Percentiles rank a stretch among this genome's conserved stretches.
Evolutionary conservation across 306 rosid genomes (phyloP).

Genomic region (Rosa chinensis): DNA sequence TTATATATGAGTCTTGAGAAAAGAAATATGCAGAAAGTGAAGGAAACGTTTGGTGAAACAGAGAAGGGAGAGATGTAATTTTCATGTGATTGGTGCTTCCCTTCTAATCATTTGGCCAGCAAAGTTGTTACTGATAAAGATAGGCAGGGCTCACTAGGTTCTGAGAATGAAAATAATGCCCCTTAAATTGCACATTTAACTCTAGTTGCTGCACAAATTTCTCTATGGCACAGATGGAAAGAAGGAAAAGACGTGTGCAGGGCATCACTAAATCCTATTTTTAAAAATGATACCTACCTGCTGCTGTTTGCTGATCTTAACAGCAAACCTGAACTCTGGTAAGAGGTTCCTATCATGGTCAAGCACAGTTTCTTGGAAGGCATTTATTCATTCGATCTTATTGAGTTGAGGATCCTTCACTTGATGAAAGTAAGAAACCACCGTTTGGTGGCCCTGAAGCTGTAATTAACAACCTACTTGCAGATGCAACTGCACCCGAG

Average conservation of each 20-base stretch:
- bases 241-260: not conserved
- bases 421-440: not conserved
- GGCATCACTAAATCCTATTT: not conserved
- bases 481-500: not conserved
- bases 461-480: not conserved
- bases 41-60: conserved; percentile 29
- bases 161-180: not conserved
- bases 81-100: conserved; percentile 50
- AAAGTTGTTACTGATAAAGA: not conserved
- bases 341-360: conserved; percentile 20
- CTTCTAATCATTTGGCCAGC: conserved; percentile 31
- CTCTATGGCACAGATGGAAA: not conserved
- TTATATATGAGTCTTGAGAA: conserved; percentile 13
- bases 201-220: not conserved
- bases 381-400: not conserved
- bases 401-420: not conserved
- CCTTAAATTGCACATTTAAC: not conserved
- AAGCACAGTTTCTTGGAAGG: not conserved
- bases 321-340: conserved; percentile 35
- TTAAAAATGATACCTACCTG: not conserved
- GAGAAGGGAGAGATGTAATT: conserved; percentile 33
- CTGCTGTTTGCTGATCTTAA: conserved; percentile 22
- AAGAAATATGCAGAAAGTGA: not conserved
- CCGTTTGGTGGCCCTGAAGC: not conserved
- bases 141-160: not conserved